These are phyloP conservation scores for Oryza australiensis DNA, from an alignment of 176 grass and related monocot species.

Conservation along the genomic window DNA sequence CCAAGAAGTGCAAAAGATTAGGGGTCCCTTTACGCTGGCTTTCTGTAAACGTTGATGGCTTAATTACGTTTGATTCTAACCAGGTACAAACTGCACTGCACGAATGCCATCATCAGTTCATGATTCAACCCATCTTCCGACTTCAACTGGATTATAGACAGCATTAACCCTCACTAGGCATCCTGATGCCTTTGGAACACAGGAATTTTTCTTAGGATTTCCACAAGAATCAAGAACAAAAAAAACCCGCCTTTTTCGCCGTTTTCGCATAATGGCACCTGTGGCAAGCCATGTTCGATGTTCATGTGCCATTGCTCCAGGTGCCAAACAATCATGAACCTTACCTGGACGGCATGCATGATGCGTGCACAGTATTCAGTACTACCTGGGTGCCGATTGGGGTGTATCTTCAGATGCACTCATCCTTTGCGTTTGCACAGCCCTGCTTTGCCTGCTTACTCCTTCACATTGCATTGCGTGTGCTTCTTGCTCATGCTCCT, in stretches of 20 bases:
- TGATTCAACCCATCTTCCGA: not conserved
- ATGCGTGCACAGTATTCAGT: not conserved
- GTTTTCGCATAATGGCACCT: not conserved
- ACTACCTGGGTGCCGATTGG: not conserved
- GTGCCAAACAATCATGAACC: slow-evolving; percentile 21
- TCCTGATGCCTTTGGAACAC: not conserved
- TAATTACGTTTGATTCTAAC: not conserved
- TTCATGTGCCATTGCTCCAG: not conserved
- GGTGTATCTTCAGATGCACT: slow-evolving; percentile 28
- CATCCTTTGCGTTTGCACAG: slow-evolving; percentile 2
- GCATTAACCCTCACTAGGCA: not conserved
- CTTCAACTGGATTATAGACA: not conserved
- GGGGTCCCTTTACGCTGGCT: not conserved
- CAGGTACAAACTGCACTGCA: not conserved
- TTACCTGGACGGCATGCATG: not conserved
- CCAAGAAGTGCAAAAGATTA: not conserved
- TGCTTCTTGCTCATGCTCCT: not conserved
- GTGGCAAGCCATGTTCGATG: not conserved
- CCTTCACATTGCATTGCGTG: slow-evolving; percentile 26
- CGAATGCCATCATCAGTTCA: not conserved
- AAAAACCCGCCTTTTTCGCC: too few species aligned
- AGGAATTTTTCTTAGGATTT: not conserved
- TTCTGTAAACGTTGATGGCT: slow-evolving; percentile 20
- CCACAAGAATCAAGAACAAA: not conserved
- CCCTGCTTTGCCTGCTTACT: not conserved